Conservation (phyloP, 331 rosid genomes). For the Quercus phellos region DNA sequence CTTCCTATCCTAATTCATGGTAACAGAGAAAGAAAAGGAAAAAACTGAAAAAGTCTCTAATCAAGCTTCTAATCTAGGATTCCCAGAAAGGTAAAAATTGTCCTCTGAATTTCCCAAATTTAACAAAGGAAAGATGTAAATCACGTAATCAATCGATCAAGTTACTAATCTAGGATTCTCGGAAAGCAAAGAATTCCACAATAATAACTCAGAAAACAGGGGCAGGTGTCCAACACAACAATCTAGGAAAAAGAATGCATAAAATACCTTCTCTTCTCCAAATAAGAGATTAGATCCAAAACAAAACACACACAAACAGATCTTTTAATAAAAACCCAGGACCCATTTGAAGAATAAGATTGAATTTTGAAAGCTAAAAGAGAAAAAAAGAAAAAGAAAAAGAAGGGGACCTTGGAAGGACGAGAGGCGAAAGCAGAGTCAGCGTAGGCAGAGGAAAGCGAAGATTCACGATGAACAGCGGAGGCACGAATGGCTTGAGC, state of each 20-base stretch:
- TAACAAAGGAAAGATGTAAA: no score
- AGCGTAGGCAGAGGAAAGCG: conserved; percentile 36
- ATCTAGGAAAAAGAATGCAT: no score
- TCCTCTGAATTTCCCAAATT: no score
- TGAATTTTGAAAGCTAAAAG: background rate
- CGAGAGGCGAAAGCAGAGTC: conserved; percentile 21
- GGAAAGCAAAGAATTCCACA: no score
- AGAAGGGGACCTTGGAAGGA: conserved; percentile 50
- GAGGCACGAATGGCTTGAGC: conserved; percentile 79
- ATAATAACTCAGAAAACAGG: no score
- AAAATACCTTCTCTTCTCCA: no score
- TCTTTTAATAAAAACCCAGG: background rate
- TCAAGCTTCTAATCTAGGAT: no score
- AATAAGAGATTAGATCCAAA: no score
- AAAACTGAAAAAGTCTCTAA: background rate
- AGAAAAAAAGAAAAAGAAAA: background rate
- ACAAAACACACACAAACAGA: background rate
- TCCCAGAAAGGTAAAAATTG: no score
- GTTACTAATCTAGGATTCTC: no score
- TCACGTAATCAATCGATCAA: no score
- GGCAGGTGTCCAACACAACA: no score
- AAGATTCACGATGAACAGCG: conserved; percentile 41
- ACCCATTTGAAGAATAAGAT: background rate
- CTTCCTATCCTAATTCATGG: background rate
- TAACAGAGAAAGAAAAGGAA: background rate